A percentile compares a stretch with the other conserved stretches of the same genome.
Evolutionary conservation across 2,329 filamentous ascomycete species (phyloP).

Genomic region (Cercospora nicotianae): DNA sequence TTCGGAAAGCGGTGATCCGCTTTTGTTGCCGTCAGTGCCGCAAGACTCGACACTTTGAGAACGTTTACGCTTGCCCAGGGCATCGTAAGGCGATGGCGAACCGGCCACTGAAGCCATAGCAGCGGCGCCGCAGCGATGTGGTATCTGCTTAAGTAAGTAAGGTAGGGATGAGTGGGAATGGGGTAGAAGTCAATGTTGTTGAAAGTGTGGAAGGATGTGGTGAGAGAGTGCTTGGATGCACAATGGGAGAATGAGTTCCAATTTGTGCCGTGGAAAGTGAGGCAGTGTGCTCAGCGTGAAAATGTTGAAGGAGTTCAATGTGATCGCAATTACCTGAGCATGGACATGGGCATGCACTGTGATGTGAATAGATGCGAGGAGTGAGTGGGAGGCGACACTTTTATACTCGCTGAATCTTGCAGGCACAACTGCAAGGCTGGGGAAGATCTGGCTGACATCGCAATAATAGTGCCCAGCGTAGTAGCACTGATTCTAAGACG

Average conservation of each 20-base stretch:
- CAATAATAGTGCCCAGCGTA: too few relatives aligned
- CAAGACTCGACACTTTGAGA: not conserved
- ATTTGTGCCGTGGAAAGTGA: not conserved
- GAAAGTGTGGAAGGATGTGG: not conserved
- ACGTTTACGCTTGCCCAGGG: not conserved
- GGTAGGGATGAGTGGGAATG: not conserved
- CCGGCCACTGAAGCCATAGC: not conserved
- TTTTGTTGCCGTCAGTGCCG: not conserved
- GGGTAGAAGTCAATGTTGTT: not conserved
- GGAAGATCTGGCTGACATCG: not conserved
- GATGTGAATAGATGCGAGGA: not conserved
- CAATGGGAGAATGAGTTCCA: not conserved
- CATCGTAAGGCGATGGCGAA: not conserved
- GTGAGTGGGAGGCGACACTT: not conserved
- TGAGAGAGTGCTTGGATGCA: not conserved
- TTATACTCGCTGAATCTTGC: not conserved
- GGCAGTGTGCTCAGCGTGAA: not conserved
- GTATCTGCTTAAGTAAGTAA: not conserved
- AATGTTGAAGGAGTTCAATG: not conserved
- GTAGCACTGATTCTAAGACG: too few relatives aligned
- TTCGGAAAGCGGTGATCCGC: not conserved
- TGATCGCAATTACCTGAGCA: not conserved
- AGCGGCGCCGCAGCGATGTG: not conserved
- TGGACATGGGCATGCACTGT: not conserved
- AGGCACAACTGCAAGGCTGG: not conserved